Conservation (phyloP, 202 grass and related monocot species). For the Panicum virgatum region DNA sequence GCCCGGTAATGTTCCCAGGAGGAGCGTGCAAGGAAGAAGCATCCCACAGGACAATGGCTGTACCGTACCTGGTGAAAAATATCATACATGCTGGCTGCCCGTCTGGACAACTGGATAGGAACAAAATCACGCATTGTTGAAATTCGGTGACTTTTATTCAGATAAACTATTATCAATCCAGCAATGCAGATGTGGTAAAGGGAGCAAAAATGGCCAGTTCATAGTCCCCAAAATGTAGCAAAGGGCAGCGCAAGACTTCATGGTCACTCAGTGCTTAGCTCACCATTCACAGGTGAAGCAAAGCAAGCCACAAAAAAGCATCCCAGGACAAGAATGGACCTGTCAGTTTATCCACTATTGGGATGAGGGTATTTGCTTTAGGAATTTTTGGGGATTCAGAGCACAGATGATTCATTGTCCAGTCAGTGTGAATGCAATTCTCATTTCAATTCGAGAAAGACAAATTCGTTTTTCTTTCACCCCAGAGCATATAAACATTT, state of each 20-base stretch:
- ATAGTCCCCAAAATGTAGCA: not conserved
- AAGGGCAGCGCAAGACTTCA: slow-evolving; percentile 15
- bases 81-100: not conserved
- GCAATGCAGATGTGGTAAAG: not conserved
- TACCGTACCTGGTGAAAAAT: not conserved
- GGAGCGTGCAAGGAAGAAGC: slow-evolving; percentile 36
- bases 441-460: not conserved
- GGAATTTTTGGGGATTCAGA: not conserved
- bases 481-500: not conserved
- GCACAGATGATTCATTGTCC: not conserved
- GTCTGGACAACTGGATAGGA: slow-evolving; percentile 5
- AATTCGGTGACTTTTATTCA: not conserved
- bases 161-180: not conserved
- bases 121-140: not conserved
- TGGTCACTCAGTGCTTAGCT: slow-evolving; percentile 9
- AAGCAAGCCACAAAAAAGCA: slow-evolving; percentile 15
- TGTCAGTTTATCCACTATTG: not conserved
- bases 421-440: not conserved
- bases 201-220: not conserved
- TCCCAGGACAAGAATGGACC: not conserved
- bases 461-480: not conserved
- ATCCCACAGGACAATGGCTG: not conserved
- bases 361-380: not conserved
- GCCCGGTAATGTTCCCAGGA: not conserved
- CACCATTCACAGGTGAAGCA: slow-evolving; percentile 1